These are phyloP conservation scores for Colletotrichum brevisporum DNA, from an alignment of 2,329 filamentous ascomycete genomes.

Conservation along the genomic window DNA sequence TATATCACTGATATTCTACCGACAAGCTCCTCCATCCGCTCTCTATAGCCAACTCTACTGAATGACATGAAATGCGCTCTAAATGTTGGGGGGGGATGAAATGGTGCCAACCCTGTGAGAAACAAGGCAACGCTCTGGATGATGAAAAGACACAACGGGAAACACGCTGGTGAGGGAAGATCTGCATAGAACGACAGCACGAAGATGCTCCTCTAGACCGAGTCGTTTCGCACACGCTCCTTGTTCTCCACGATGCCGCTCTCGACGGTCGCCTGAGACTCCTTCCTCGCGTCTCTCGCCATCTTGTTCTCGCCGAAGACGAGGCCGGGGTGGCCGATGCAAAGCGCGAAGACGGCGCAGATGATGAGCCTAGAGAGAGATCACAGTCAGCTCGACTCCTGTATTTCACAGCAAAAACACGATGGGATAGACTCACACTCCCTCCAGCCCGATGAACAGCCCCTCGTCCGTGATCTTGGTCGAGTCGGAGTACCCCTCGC, in stretches of 20 bases:
- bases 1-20: too few species aligned
- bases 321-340: slow-evolving; percentile 58
- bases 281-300: slow-evolving; percentile 15
- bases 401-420: background rate
- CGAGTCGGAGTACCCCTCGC: slow-evolving; percentile 69
- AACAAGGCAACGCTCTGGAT: too few species aligned
- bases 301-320: slow-evolving; percentile 46
- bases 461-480: slow-evolving; percentile 65
- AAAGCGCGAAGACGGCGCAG: slow-evolving; percentile 54
- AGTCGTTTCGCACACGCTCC: background rate
- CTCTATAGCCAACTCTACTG: too few species aligned
- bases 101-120: too few species aligned
- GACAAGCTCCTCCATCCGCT: too few species aligned
- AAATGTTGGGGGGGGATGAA: too few species aligned
- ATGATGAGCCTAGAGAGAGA: slow-evolving; percentile 51
- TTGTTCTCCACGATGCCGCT: slow-evolving; percentile 25
- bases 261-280: slow-evolving; percentile 24
- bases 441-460: slow-evolving; percentile 69
- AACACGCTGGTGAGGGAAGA: too few species aligned
- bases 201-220: background rate
- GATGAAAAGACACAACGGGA: too few species aligned
- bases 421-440: slow-evolving; percentile 51
- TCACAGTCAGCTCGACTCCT: background rate
- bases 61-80: too few species aligned
- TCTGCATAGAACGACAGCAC: too few species aligned